Conservation (phyloP, 441 rosid genomes). For the Jatropha podagrica region DNA sequence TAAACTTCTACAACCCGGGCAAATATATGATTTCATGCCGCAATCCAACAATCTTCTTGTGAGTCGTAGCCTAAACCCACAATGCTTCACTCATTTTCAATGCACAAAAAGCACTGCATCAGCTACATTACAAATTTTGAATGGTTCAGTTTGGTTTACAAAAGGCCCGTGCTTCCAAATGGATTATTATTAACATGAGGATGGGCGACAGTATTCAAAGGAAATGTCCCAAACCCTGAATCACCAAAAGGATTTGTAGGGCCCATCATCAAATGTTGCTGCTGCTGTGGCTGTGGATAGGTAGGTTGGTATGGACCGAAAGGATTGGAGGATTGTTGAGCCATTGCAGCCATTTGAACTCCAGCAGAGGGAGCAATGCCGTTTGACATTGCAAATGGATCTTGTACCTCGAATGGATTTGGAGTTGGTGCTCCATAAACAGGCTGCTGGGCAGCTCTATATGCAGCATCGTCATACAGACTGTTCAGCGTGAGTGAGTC, state of each 20-base stretch:
- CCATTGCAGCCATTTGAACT: constrained; percentile 54
- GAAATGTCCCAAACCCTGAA: constrained; percentile 55
- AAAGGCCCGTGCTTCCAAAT: constrained; percentile 73
- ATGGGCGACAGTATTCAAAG: constrained; percentile 41
- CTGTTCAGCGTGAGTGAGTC: constrained; percentile 86
- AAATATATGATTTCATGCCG: constrained; percentile 12
- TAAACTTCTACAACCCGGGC: constrained; percentile 19
- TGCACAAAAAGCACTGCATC: constrained; percentile 22
- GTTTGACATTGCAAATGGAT: constrained; percentile 64
- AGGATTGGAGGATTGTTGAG: constrained; percentile 61
- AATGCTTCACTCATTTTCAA: constrained; percentile 19
- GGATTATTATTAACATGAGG: constrained; percentile 70
- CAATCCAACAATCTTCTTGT: constrained; percentile 29
- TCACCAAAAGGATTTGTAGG: constrained; percentile 77
- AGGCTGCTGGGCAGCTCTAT: constrained; percentile 79
- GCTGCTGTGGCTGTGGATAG: constrained; percentile 44
- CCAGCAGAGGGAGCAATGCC: constrained; percentile 42
- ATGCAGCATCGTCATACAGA: constrained; percentile 75
- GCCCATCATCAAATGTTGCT: constrained; percentile 42
- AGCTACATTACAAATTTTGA: constrained; percentile 11
- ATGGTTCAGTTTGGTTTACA: constrained; percentile 36
- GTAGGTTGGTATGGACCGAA: constrained; percentile 68
- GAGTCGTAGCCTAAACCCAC: constrained; percentile 13
- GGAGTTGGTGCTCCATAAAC: constrained; percentile 79
- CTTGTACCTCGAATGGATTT: constrained; percentile 80